Conservation (phyloP, 2,329 filamentous ascomycete genomes). For the Thyridium curvatum region DNA sequence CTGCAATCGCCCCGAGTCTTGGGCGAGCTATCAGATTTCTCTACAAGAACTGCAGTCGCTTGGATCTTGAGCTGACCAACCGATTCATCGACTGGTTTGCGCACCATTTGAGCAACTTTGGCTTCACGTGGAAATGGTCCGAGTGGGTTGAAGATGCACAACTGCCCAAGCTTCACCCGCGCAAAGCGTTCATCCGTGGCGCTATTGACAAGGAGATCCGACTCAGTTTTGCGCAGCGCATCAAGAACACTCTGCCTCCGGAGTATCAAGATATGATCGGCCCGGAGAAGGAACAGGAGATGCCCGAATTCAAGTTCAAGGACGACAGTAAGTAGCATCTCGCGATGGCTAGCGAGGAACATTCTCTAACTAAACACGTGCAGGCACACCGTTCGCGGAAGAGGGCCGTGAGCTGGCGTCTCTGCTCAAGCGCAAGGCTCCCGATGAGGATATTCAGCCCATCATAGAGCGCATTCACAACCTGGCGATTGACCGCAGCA, state of each 20-base stretch:
- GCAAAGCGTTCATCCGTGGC: constrained; percentile 88
- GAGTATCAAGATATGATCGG: constrained; percentile 79
- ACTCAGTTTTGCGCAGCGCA: constrained; percentile 90
- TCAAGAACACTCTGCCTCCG: constrained; percentile 85
- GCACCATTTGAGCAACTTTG: constrained; percentile 97
- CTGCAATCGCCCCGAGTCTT: constrained; percentile 90
- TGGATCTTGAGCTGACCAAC: constrained; percentile 82
- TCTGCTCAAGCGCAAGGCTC: constrained; percentile 76
- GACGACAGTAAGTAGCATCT: constrained; percentile 55
- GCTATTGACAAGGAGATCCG: constrained; percentile 95
- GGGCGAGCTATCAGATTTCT: constrained; percentile 89
- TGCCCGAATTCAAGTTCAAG: constrained; percentile 90
- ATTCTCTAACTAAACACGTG: not conserved
- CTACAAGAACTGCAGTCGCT: constrained; percentile 72
- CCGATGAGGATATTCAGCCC: constrained; percentile 80
- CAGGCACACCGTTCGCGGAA: constrained; percentile 72
- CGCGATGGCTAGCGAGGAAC: not conserved
- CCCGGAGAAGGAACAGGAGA: constrained; percentile 86
- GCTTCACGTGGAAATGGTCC: constrained; percentile 98
- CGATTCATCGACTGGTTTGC: constrained; percentile 97
- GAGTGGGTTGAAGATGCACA: constrained; percentile 90
- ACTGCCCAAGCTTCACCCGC: constrained; percentile 70
- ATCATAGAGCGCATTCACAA: constrained; percentile 75
- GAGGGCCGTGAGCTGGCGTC: constrained; percentile 79
- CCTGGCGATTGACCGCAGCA: constrained; percentile 62